phyloP scores from a whole-genome alignment of 441 rosid species.

The Gossypium schwendimanii region DNA sequence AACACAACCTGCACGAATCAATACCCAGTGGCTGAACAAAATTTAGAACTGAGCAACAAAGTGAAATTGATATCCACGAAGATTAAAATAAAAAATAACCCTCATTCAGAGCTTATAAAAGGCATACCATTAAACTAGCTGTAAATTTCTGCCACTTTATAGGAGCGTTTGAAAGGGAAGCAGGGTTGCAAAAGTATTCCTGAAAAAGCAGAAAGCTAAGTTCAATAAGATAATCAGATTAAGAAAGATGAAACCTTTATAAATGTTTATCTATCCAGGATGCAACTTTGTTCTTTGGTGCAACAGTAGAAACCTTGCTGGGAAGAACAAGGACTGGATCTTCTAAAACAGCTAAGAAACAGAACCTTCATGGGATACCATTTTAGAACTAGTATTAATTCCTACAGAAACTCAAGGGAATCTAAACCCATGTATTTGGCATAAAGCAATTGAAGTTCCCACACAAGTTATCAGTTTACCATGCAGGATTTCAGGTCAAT shows the following conservation, averaged over 20 bases:
- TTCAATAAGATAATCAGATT: not conserved
- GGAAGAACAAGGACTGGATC: not conserved
- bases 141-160: slow-evolving; percentile 90
- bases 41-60: not conserved
- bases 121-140: slow-evolving; percentile 66
- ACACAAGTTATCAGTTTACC: not conserved
- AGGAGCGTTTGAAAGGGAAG: slow-evolving; percentile 56
- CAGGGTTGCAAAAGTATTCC: slow-evolving; percentile 91
- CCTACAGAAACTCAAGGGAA: not conserved
- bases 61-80: not conserved
- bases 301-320: not conserved
- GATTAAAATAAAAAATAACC: not conserved
- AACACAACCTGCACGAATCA: slow-evolving; percentile 61
- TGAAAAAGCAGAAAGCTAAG: slow-evolving; percentile 31
- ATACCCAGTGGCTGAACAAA: not conserved
- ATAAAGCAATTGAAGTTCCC: not conserved
- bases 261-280: slow-evolving; percentile 2
- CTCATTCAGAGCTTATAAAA: slow-evolving; percentile 5
- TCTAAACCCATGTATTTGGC: not conserved
- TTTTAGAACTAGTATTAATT: not conserved
- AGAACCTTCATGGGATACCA: not conserved
- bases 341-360: not conserved
- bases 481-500: not conserved
- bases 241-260: not conserved
- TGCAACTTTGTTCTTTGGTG: not conserved